phyloP scores from a whole-genome alignment of 192 early-diverging fungal species.

The Backusella sp. region DNA sequence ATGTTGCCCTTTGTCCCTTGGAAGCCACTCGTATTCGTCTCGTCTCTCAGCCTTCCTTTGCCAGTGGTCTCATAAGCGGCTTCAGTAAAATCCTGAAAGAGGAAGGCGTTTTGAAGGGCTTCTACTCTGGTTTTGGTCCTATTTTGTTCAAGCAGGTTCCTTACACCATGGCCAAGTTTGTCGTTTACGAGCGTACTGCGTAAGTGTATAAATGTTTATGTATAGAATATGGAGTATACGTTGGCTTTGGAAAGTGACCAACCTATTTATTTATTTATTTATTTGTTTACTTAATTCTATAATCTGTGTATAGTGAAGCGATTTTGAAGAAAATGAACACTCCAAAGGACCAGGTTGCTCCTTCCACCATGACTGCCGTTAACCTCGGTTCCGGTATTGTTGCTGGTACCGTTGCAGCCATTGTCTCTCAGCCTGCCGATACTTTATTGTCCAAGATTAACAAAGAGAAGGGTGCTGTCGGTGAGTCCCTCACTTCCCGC shows the following conservation, averaged over 20 bases:
- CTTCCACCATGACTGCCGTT: constrained; percentile 45
- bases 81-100: constrained; percentile 58
- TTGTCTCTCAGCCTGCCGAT: constrained; percentile 69
- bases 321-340: constrained; percentile 45
- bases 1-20: constrained; percentile 71
- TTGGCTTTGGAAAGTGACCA: neutral
- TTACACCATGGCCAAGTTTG: constrained; percentile 82
- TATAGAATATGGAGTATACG: neutral
- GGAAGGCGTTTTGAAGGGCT: constrained; percentile 65
- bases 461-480: constrained; percentile 63
- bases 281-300: neutral
- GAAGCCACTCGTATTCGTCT: constrained; percentile 76
- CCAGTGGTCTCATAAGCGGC: constrained; percentile 57
- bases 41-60: constrained; percentile 67
- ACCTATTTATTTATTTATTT: constrained; percentile 22
- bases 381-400: constrained; percentile 58
- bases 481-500: constrained; percentile 57
- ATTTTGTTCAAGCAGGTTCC: constrained; percentile 77
- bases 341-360: constrained; percentile 42
- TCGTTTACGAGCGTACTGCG: constrained; percentile 57
- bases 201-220: constrained; percentile 26
- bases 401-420: constrained; percentile 65
- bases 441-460: constrained; percentile 72
- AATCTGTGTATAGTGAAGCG: constrained; percentile 34
- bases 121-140: constrained; percentile 78